Base-by-base conservation (phyloP, 108 stramenopile genomes). In the Discostella pseudostelligera region DNA sequence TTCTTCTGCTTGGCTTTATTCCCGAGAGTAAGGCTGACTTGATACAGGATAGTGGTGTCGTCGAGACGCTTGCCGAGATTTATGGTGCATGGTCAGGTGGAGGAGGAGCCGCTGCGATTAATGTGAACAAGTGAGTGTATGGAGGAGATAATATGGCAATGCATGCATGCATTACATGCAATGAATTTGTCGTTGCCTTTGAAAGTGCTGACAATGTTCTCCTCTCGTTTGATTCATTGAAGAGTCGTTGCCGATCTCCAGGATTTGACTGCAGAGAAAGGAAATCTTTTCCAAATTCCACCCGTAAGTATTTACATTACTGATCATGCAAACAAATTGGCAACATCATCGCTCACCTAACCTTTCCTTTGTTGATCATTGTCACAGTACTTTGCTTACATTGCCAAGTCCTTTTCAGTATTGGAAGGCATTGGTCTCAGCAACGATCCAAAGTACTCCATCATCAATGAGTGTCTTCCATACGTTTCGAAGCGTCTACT, bases 361-460 rank as follows among this genome's bases (percentile, higher is more conserved):
- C 32, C 32, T 57, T 81, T 20, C 76, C 25, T 75, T 81, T 49
- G 72, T 89, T 48, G 84, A 86, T 6, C 84, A 87, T 4, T 14
- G 11, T 16, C 4, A 56, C 35, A 56, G 55, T 93, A 94, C 77
- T 95, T 93, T 76, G 88, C 90, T 0, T 95, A 95, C 81, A 94
- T 96, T 73, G 92, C 88, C 59, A 94, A 96, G 61, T 81, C 84
- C 11, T 96, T 96, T 79, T 86, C 87, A 12, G 93, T 94, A 4
- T 72, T 96, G 71, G 97, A 97, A 72, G 97, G 97, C 48, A 94
- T 98, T 46, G 97, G 97, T 11, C 67, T 98, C 9, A 82, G 77
- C 39, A 92, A 96, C 54, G 91, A 96, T 73, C 69, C 84, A 9
- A 83, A 89, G 39, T 98, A 98, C 67, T 90, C 90, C 43, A 96